phyloP scores from a whole-genome alignment of 1,139 yeast genomes.

The Pichia sp. region DNA sequence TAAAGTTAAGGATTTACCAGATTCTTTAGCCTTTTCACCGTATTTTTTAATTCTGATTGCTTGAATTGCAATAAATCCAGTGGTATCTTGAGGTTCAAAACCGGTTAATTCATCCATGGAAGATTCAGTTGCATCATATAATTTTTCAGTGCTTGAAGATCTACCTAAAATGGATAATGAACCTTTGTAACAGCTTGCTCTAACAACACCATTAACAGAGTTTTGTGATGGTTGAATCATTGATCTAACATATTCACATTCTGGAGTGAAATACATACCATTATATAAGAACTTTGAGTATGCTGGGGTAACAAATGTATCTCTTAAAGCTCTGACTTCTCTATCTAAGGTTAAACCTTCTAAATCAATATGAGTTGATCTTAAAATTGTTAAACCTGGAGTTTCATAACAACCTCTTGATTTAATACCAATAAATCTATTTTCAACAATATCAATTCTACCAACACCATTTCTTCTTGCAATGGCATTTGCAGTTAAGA shows the following conservation, averaged over 20 bases:
- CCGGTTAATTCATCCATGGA: conserved; percentile 99
- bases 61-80: conserved; percentile 97
- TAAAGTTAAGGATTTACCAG: conserved; percentile 47
- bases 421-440: conserved; percentile 96
- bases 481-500: conserved; percentile 84
- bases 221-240: conserved; percentile 92
- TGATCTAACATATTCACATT: conserved; percentile 90
- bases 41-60: conserved; percentile 96
- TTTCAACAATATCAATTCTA: conserved; percentile 97
- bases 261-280: conserved; percentile 97
- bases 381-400: conserved; percentile 92
- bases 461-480: conserved; percentile 99
- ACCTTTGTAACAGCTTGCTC: conserved; percentile 93
- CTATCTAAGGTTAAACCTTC: conserved; percentile 97
- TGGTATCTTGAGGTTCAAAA: conserved; percentile 92
- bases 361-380: conserved; percentile 89
- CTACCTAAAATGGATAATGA: conserved; percentile 79
- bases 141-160: conserved; percentile 89
- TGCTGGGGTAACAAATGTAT: conserved; percentile 87
- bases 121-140: conserved; percentile 95
- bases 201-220: conserved; percentile 93
- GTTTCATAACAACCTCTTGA: conserved; percentile 99
- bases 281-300: conserved; percentile 89
- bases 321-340: conserved; percentile 96
- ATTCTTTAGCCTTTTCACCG: conserved; percentile 90